Base-by-base conservation (phyloP, 2,329 filamentous ascomycete genomes). In the Boeremia lycopersici region DNA sequence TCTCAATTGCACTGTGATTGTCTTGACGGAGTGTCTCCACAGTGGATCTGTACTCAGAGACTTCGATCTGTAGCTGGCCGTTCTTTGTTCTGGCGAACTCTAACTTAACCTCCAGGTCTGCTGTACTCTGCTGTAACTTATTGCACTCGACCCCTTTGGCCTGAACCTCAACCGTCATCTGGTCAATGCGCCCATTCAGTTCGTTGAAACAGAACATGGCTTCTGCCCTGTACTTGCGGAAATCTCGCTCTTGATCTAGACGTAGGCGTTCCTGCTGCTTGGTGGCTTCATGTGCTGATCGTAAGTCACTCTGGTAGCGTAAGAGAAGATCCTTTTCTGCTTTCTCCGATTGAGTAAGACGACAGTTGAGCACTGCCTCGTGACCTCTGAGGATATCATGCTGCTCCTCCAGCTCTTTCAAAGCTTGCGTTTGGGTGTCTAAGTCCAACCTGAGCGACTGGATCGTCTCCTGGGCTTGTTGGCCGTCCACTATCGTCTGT, bases 281-380 rank as follows among this genome's bases (percentile, higher is more conserved):
- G 1, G 41, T 28, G 1, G 47, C 48, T 7, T 45, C 31, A 4
- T 56, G 49, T 3, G 53, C 51, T 8, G 15, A n/a, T 15, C 48
- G 35, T 12, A 65, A 26, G 10, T 65, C 60, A n/a, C 59, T 51
- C 28, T 57, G 43, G 0, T 31, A 19, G 12, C 60, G 42, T 10
- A 43, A 53, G 9, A 71, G 63, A 30, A 65, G 30, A 7, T 60
- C 43, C 4, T 52, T 26, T 5, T 65, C 30, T 12, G 69, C 60
- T 6, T 26, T 19, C 35, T 71, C 57, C 13, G 70, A 39, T n/a
- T 57, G 34, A 9, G 23, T 42, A n/a, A 38, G 52, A 4, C 33
- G 40, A 1, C 41, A 23, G 33, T 52, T 57, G 8, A 69, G 57
- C 38, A 56, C 31, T 6, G 17, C 25, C 38, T 71, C 62, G 3